Percentiles rank a stretch among this genome's conserved stretches.
These are phyloP conservation scores for Collybiopsis luxurians DNA, from an alignment of 768 basidiomycete species.

Conservation along the genomic window DNA sequence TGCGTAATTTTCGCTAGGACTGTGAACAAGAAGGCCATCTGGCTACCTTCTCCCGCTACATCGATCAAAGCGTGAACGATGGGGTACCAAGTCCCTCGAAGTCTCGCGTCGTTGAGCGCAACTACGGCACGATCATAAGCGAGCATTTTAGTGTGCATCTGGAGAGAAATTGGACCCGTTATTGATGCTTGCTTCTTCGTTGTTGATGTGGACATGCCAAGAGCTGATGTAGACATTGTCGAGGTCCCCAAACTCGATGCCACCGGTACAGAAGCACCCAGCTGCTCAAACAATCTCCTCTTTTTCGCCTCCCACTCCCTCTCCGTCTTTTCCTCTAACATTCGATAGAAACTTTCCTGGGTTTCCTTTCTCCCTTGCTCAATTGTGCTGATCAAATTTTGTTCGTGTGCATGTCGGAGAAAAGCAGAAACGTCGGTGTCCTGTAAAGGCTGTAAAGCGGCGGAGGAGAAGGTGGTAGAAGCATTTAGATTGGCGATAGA, in stretches of 20 bases:
- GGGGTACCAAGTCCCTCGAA: conserved; percentile 72
- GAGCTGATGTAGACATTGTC: neutral
- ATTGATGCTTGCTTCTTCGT: conserved; percentile 19
- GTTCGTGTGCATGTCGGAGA: conserved; percentile 92
- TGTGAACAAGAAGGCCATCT: conserved; percentile 51
- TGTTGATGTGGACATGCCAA: conserved; percentile 1
- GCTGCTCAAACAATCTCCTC: conserved; percentile 84
- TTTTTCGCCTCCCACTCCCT: conserved; percentile 91
- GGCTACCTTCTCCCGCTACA: conserved; percentile 54
- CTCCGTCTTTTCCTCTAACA: conserved; percentile 70
- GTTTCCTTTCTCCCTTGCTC: conserved; percentile 87
- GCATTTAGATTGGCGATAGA: conserved; percentile 85
- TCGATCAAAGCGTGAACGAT: conserved; percentile 71
- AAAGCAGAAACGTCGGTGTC: conserved; percentile 95
- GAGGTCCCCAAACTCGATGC: neutral
- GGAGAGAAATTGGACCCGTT: conserved; percentile 58
- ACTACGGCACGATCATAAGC: conserved; percentile 83
- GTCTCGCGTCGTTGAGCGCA: conserved; percentile 72
- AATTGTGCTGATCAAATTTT: conserved; percentile 91
- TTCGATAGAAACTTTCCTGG: conserved; percentile 79
- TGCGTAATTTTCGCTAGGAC: conserved; percentile 72
- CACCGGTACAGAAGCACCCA: conserved; percentile 45
- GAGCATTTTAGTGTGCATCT: conserved; percentile 96
- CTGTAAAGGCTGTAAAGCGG: conserved; percentile 87
- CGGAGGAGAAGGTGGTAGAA: conserved; percentile 80